phyloP scores from a whole-genome alignment of 352 stramenopile species.

The Phytophthora foliorum region DNA sequence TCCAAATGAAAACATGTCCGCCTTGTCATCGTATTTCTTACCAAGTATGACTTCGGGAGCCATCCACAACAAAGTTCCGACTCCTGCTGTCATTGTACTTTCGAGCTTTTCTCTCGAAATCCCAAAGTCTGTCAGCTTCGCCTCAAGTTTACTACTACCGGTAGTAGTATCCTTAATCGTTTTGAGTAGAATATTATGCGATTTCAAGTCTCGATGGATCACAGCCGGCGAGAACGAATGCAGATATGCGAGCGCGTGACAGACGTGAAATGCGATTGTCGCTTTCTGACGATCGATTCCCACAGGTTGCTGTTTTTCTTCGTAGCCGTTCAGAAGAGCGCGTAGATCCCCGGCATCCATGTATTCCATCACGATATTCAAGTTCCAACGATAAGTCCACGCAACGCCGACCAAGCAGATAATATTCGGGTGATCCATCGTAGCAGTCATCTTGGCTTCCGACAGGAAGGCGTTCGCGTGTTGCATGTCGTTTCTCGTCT shows the following conservation, averaged over 20 bases:
- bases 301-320: neutral
- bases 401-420: constrained; percentile 23
- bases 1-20: constrained; percentile 41
- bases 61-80: constrained; percentile 34
- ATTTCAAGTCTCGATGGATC: constrained; percentile 80
- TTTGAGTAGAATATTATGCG: constrained; percentile 70
- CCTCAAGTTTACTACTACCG: too few species aligned
- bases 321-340: constrained; percentile 30
- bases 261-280: constrained; percentile 45
- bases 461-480: constrained; percentile 55
- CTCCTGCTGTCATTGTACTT: constrained; percentile 25
- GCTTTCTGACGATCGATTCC: constrained; percentile 18
- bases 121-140: constrained; percentile 63
- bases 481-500: constrained; percentile 24
- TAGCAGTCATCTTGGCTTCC: constrained; percentile 56
- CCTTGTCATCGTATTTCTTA: constrained; percentile 27
- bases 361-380: constrained; percentile 53
- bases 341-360: constrained; percentile 48
- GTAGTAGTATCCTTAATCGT: too few species aligned
- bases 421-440: constrained; percentile 54
- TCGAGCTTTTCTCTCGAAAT: constrained; percentile 40
- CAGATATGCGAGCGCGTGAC: constrained; percentile 55
- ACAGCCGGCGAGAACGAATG: constrained; percentile 51
- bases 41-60: constrained; percentile 33
- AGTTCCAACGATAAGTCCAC: constrained; percentile 53